phyloP scores from a whole-genome alignment of 176 grass and related monocot genomes.

The Aegilops longissima region DNA sequence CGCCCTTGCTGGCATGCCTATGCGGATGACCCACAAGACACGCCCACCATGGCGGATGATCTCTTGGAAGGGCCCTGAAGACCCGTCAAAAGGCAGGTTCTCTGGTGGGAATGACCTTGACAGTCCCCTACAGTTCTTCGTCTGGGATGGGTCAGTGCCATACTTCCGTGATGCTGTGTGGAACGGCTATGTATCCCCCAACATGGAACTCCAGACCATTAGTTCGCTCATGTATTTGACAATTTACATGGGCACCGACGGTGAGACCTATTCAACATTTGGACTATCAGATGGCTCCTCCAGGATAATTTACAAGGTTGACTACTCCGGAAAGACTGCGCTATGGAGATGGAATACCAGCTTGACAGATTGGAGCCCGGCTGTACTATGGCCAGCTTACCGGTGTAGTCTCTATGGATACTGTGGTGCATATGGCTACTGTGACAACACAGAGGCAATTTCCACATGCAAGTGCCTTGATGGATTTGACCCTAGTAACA shows the following conservation, averaged over 20 bases:
- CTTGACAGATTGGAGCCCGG: too few relatives aligned
- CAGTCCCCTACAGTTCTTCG: neutral
- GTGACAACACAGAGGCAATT: neutral
- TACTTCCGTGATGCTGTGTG: neutral
- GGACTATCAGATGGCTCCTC: conserved; percentile 15
- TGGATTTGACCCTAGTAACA: conserved; percentile 7
- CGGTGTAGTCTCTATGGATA: neutral
- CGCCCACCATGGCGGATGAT: neutral
- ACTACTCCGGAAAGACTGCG: neutral
- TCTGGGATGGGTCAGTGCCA: conserved; percentile 12
- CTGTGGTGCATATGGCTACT: neutral
- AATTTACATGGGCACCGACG: neutral
- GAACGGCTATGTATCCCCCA: neutral
- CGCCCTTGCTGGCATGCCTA: conserved; percentile 23
- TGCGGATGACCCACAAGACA: neutral
- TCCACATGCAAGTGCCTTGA: conserved; percentile 24
- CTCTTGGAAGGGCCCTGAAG: conserved; percentile 28
- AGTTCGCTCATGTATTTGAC: neutral
- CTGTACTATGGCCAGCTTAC: neutral
- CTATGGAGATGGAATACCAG: too few relatives aligned
- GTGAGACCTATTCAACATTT: conserved; percentile 19
- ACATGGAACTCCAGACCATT: neutral
- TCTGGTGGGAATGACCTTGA: neutral
- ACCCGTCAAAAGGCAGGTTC: conserved; percentile 39
- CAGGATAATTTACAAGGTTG: neutral